phyloP scores from a whole-genome alignment of 2,329 filamentous ascomycete species.

The Talaromyces funiculosus region DNA sequence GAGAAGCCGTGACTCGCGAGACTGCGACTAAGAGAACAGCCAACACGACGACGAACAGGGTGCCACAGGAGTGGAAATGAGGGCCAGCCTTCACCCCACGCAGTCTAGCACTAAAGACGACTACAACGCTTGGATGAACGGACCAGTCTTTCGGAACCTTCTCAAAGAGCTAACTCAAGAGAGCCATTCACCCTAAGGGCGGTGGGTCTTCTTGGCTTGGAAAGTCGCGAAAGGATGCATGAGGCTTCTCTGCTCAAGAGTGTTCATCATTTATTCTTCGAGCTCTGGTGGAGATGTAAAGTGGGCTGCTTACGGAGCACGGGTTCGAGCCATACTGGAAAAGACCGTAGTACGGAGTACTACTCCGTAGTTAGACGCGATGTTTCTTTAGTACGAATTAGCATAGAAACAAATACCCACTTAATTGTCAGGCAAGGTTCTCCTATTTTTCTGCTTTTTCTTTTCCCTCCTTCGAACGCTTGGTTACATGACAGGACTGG shows the following conservation, averaged over 20 bases:
- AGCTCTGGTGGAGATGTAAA: slow-evolving; percentile 9
- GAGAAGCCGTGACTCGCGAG: slow-evolving; percentile 6
- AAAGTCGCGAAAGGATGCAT: slow-evolving; percentile 3
- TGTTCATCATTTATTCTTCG: neutral
- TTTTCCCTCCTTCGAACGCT: neutral
- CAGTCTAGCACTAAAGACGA: neutral
- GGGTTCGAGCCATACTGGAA: slow-evolving; percentile 6
- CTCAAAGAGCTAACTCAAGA: slow-evolving; percentile 1
- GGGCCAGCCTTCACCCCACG: slow-evolving; percentile 7
- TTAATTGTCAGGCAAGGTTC: slow-evolving; percentile 3
- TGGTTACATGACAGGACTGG: neutral
- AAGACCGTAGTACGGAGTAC: neutral
- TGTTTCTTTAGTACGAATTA: neutral
- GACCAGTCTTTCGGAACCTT: neutral
- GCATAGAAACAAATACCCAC: slow-evolving; percentile 1
- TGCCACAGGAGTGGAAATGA: slow-evolving; percentile 11
- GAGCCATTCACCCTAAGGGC: slow-evolving; percentile 1
- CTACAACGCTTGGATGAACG: slow-evolving; percentile 3
- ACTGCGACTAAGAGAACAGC: neutral
- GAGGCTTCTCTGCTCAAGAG: neutral
- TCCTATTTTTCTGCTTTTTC: slow-evolving; percentile 1
- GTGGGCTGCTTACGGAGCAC: neutral
- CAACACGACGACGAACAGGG: slow-evolving; percentile 1
- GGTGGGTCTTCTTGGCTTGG: slow-evolving; percentile 2
- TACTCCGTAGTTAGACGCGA: slow-evolving; percentile 3